Evolutionary conservation across 306 rosid genomes (phyloP).

Genomic region (Vigna hirtella): DNA sequence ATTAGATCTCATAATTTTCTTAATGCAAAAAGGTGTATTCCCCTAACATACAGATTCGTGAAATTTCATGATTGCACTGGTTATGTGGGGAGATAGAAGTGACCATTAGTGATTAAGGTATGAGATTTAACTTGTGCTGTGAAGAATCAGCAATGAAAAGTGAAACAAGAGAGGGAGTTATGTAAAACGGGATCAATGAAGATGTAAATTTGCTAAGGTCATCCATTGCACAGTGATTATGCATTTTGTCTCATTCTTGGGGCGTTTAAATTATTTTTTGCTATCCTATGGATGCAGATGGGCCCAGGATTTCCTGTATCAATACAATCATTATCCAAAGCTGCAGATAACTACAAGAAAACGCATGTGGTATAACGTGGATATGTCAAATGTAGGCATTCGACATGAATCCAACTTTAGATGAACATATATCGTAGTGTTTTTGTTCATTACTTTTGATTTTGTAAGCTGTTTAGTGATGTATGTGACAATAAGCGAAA

Average conservation of each 20-base stretch:
- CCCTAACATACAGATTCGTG: background rate
- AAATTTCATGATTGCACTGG: background rate
- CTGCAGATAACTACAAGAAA: constrained; percentile 88
- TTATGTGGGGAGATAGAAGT: background rate
- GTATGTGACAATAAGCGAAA: constrained; percentile 43
- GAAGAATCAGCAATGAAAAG: constrained; percentile 11
- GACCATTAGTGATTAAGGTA: background rate
- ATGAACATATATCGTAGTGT: constrained; percentile 25
- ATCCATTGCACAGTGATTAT: background rate
- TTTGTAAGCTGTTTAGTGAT: constrained; percentile 33
- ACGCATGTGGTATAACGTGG: constrained; percentile 52
- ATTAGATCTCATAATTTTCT: background rate
- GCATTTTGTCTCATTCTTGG: constrained; percentile 5
- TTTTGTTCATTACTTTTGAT: constrained; percentile 43
- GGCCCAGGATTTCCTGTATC: constrained; percentile 89
- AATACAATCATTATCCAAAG: constrained; percentile 87
- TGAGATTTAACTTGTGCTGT: background rate
- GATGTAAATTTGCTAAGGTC: background rate
- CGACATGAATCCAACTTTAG: constrained; percentile 40
- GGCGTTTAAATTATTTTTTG: constrained; percentile 22
- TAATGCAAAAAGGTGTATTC: background rate
- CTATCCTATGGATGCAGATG: constrained; percentile 66
- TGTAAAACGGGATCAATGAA: constrained; percentile 4
- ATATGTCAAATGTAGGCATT: constrained; percentile 26
- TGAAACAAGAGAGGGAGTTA: background rate